Evolutionary conservation across 139 green algal species (phyloP), one percentile per base, ranked within the genome.

Genomic region (Auxenochlorella pyrenoidosa): DNA sequence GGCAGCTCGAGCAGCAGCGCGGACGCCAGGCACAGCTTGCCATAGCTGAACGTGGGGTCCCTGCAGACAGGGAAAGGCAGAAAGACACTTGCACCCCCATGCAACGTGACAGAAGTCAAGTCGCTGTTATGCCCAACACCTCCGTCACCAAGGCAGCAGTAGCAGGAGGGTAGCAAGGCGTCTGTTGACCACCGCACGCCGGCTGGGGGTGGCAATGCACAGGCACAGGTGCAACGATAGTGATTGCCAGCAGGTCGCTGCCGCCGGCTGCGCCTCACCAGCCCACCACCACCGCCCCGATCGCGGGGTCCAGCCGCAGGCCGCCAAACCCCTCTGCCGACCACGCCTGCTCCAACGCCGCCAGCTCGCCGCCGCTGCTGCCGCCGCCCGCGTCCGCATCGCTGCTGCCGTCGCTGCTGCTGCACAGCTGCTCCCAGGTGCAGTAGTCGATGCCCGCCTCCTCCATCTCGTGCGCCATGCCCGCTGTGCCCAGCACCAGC

Each of bases 31-130:
- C 89, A 86, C 34, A 93, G 65, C 30, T 86, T 86, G n/a, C 41
- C 66, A 86, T 96, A 96, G 22, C 38, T 85, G 65, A 96, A 96
- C 15, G 30, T 3, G 15, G 85, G 78, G 75, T 96, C 94, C 88
- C 54, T 63, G 54, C 54, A 24, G 54, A 2, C 54, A 24, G 54
- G 54, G 8, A n/a, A n/a, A n/a, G n/a, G n/a, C n/a, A n/a, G n/a
- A n/a, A n/a, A n/a, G n/a, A n/a, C n/a, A n/a, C n/a, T n/a, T n/a
- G n/a, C n/a, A n/a, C n/a, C n/a, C n/a, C n/a, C n/a, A n/a, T n/a
- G n/a, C n/a, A n/a, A n/a, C n/a, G n/a, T n/a, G n/a, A n/a, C n/a
- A n/a, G n/a, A n/a, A n/a, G n/a, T n/a, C n/a, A n/a, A n/a, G n/a
- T n/a, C n/a, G n/a, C n/a, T n/a, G n/a, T n/a, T n/a, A n/a, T n/a